phyloP scores from a whole-genome alignment of 176 grass and related monocot genomes.

The Thalia dealbata region DNA sequence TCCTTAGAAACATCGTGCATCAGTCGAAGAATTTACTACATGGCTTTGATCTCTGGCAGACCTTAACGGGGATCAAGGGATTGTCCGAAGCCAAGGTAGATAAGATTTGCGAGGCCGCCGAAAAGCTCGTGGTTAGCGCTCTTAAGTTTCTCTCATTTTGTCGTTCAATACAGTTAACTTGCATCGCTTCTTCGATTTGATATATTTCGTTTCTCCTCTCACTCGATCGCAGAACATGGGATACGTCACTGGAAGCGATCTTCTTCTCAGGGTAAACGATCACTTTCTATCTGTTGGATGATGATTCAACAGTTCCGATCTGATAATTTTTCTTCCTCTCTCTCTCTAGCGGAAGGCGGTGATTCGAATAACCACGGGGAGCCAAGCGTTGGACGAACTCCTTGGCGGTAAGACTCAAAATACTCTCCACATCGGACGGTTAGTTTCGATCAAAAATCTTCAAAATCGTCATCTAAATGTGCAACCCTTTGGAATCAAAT shows the following conservation, averaged over 20 bases:
- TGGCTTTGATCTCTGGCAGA: conserved; percentile 30
- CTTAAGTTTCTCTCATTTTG: conserved; percentile 5
- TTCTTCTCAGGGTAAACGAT: conserved; percentile 49
- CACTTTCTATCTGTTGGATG: background rate
- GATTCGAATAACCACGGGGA: conserved; percentile 71
- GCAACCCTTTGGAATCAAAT: background rate
- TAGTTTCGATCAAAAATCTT: background rate
- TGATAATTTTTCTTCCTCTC: background rate
- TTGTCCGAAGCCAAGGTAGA: conserved; percentile 90
- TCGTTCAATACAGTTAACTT: conserved; percentile 8
- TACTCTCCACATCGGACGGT: background rate
- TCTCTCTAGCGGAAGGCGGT: conserved; percentile 64
- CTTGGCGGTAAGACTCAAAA: conserved; percentile 54
- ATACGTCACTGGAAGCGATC: conserved; percentile 72
- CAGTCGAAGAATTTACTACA: background rate
- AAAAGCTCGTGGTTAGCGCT: conserved; percentile 62
- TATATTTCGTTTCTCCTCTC: conserved; percentile 1
- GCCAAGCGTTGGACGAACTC: conserved; percentile 70
- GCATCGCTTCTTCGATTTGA: conserved; percentile 10
- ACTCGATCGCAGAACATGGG: conserved; percentile 39
- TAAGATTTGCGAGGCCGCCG: conserved; percentile 76
- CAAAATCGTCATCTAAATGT: background rate
- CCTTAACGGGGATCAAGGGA: conserved; percentile 82
- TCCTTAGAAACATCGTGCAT: background rate
- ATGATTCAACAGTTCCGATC: background rate